Evolutionary conservation across 2,329 filamentous ascomycete species (phyloP), one percentile per base, ranked within the genome.

Genomic region (Hortaea werneckii): DNA sequence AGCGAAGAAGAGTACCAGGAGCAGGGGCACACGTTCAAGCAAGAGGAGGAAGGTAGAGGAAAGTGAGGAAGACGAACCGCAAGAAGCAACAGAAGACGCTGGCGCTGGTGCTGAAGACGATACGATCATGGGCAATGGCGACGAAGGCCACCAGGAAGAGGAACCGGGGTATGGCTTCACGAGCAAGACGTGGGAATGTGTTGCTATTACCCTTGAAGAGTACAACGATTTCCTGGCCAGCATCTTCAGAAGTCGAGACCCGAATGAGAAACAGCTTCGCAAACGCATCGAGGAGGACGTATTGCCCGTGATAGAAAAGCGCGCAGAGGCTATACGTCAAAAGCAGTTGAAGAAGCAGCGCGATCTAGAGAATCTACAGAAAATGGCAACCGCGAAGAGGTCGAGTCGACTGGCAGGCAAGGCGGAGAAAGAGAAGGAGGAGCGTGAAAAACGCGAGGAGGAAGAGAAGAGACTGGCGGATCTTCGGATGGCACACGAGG

Each of bases 361-460:
- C 51, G 90, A 96, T 58, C 67, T 94, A 20, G 72, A 87, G 43
- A 87, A 81, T 54, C 67, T 94, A 53, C 83, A 90, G 56, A 90
- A 92, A 62, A 77, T 96, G 68, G 87, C 87, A n/a, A 86, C 83
- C 46, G 90, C 92, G 4, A 98, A 98, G 68, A 76, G 92, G 51
- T 98, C 92, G 1, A 94, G 87, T 58, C 80, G 92, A 51, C 79
- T 98, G 54, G 89, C 90, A 12, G 77, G 78, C 53, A 94, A 87
- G 61, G 71, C 80, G 30, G 88, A 95, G 61, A 83, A 80, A 52
- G 85, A 88, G 58, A 82, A 79, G 55, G 74, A 83, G 50, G 81
- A 90, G 40, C 81, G 87, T 49, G 77, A 84, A 54, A 75, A 74
- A 12, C 79, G 75, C 7, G 83, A 89, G 59, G 84, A 83, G 40